phyloP scores from a whole-genome alignment of 805 yeast genomes.

The Candida golubevii region DNA sequence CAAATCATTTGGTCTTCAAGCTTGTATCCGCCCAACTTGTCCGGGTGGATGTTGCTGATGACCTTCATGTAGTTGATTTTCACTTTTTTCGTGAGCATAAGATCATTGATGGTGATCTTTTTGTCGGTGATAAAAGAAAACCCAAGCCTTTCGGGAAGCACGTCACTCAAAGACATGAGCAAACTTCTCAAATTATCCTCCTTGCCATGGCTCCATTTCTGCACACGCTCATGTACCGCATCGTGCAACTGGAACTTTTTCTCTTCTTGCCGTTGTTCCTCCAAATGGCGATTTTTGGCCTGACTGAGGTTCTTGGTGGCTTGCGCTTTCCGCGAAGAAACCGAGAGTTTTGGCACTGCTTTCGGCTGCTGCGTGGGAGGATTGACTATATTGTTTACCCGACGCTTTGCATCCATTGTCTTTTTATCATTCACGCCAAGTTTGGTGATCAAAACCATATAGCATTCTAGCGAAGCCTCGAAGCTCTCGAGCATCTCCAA shows the following conservation, averaged over 20 bases:
- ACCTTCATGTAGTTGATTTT: slow-evolving; percentile 81
- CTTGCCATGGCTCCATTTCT: slow-evolving; percentile 68
- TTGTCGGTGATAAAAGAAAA: slow-evolving; percentile 28
- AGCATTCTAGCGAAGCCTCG: slow-evolving; percentile 56
- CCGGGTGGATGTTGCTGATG: slow-evolving; percentile 76
- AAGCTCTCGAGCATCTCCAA: slow-evolving; percentile 74
- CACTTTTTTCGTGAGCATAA: slow-evolving; percentile 86
- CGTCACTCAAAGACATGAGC: slow-evolving; percentile 59
- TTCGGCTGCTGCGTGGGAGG: slow-evolving; percentile 37
- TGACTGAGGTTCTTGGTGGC: slow-evolving; percentile 19
- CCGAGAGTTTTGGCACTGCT: slow-evolving; percentile 2
- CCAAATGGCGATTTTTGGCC: slow-evolving; percentile 33
- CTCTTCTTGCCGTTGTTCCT: slow-evolving; percentile 14
- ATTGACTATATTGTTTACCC: slow-evolving; percentile 63
- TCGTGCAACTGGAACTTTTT: slow-evolving; percentile 57
- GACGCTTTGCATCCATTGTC: slow-evolving; percentile 73
- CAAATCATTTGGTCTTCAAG: slow-evolving; percentile 79
- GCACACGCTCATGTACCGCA: slow-evolving; percentile 49
- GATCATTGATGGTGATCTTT: slow-evolving; percentile 58
- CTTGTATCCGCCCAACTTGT: slow-evolving; percentile 62
- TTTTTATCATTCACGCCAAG: slow-evolving; percentile 59
- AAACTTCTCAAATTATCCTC: slow-evolving; percentile 78
- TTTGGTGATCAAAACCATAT: slow-evolving; percentile 58
- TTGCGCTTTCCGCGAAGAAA: background rate
- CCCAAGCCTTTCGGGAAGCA: slow-evolving; percentile 46